phyloP scores from a whole-genome alignment of 2,329 filamentous ascomycete species.

The Cadophora luteo-olivacea region DNA sequence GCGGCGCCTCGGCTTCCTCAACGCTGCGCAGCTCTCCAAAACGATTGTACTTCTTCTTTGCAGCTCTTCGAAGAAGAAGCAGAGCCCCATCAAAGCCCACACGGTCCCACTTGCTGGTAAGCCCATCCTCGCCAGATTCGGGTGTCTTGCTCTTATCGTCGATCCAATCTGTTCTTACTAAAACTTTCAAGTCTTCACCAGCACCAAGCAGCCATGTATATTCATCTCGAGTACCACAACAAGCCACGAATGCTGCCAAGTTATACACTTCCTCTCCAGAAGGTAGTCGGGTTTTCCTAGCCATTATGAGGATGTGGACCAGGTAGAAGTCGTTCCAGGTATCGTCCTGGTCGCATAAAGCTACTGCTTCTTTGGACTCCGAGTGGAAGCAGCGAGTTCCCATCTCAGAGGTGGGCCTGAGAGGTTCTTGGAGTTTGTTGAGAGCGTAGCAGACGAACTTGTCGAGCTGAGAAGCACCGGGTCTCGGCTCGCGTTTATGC shows the following conservation, averaged over 20 bases:
- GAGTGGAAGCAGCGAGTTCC: not conserved
- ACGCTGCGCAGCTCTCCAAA: not conserved
- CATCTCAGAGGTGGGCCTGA: not conserved
- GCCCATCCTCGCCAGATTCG: not conserved
- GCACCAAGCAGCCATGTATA: not conserved
- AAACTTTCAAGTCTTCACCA: not conserved
- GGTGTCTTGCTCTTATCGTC: not conserved
- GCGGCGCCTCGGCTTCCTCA: not conserved
- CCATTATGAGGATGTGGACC: not conserved
- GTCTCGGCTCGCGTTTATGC: not conserved
- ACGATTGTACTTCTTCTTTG: not conserved
- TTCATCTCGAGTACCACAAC: not conserved
- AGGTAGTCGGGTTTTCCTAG: not conserved
- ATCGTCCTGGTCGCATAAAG: not conserved
- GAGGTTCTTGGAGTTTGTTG: slow-evolving; percentile 8
- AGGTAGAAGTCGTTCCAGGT: not conserved
- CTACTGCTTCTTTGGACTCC: not conserved
- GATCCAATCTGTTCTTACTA: not conserved
- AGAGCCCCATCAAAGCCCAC: not conserved
- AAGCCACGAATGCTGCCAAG: not conserved
- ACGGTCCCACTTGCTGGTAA: not conserved
- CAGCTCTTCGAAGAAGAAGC: not conserved
- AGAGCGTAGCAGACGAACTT: not conserved
- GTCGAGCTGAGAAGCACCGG: not conserved
- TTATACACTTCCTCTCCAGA: not conserved